phyloP scores from a whole-genome alignment of 768 basidiomycete genomes.

The Sutorius australiensis region DNA sequence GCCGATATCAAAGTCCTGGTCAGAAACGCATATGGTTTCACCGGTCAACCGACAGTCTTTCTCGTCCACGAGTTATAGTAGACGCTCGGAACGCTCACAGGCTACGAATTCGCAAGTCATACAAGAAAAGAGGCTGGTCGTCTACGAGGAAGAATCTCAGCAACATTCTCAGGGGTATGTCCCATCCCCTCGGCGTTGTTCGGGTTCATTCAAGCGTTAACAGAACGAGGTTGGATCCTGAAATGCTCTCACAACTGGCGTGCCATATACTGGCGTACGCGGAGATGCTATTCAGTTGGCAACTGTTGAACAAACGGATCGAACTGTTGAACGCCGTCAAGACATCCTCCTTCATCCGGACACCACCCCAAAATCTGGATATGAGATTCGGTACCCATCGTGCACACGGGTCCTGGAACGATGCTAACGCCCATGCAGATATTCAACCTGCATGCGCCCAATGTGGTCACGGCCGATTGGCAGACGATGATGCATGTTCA shows the following conservation, averaged over 20 bases:
- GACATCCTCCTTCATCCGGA: constrained; percentile 23
- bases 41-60: constrained; percentile 31
- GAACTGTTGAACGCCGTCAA: constrained; percentile 70
- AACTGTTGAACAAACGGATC: constrained; percentile 61
- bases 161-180: constrained; percentile 13
- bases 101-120: constrained; percentile 30
- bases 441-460: constrained; percentile 45
- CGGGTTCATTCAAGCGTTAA: not conserved
- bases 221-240: constrained; percentile 16
- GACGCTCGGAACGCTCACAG: constrained; percentile 42
- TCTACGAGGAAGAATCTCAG: constrained; percentile 27
- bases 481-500: constrained; percentile 39
- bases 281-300: constrained; percentile 73
- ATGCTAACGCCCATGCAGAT: constrained; percentile 30
- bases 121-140: constrained; percentile 38
- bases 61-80: constrained; percentile 38
- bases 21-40: constrained; percentile 40
- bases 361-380: constrained; percentile 28
- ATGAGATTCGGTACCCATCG: constrained; percentile 34
- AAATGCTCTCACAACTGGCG: constrained; percentile 39
- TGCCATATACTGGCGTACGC: constrained; percentile 69
- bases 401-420: constrained; percentile 1
- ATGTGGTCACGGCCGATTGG: constrained; percentile 37
- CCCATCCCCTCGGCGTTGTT: not conserved
- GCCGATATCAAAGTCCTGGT: constrained; percentile 53